phyloP scores from a whole-genome alignment of 2,329 filamentous ascomycete genomes.

The Volutella citrinella region DNA sequence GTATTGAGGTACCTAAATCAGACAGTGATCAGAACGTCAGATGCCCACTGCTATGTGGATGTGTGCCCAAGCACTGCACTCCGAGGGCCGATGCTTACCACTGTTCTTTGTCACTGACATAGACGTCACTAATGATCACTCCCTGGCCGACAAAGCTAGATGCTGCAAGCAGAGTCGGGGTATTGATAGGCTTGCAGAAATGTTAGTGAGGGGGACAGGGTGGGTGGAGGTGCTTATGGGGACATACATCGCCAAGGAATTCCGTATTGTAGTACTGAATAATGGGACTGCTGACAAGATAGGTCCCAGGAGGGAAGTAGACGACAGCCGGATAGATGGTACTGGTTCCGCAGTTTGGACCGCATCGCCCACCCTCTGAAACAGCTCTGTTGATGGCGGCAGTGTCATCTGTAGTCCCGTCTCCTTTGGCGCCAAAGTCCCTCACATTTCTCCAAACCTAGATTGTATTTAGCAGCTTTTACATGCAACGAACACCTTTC shows the following conservation, averaged over 20 bases:
- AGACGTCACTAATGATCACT: slow-evolving; percentile 43
- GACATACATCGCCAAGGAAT: slow-evolving; percentile 39
- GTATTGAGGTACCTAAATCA: slow-evolving; percentile 29
- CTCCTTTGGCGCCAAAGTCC: slow-evolving; percentile 33
- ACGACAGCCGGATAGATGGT: slow-evolving; percentile 21
- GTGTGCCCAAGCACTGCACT: too few relatives aligned
- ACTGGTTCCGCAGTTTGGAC: slow-evolving; percentile 28
- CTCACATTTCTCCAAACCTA: slow-evolving; percentile 35
- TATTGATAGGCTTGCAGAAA: slow-evolving; percentile 40
- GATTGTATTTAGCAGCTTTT: too few relatives aligned
- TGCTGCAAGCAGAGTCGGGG: slow-evolving; percentile 54
- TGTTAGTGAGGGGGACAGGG: neutral
- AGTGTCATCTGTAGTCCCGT: slow-evolving; percentile 46
- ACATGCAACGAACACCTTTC: too few relatives aligned
- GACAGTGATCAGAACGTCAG: slow-evolving; percentile 27
- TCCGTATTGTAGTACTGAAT: slow-evolving; percentile 63
- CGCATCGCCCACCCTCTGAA: slow-evolving; percentile 33
- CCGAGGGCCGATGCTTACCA: too few relatives aligned
- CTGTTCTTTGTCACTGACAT: slow-evolving; percentile 29
- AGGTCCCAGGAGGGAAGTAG: slow-evolving; percentile 45
- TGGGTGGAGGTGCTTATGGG: neutral
- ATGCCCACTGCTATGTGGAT: slow-evolving; percentile 4
- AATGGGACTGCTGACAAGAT: slow-evolving; percentile 54
- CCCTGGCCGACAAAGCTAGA: slow-evolving; percentile 52
- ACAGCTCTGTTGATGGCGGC: slow-evolving; percentile 50